Conservation (phyloP, 208 protist species). For the Strigomonas galati region DNA sequence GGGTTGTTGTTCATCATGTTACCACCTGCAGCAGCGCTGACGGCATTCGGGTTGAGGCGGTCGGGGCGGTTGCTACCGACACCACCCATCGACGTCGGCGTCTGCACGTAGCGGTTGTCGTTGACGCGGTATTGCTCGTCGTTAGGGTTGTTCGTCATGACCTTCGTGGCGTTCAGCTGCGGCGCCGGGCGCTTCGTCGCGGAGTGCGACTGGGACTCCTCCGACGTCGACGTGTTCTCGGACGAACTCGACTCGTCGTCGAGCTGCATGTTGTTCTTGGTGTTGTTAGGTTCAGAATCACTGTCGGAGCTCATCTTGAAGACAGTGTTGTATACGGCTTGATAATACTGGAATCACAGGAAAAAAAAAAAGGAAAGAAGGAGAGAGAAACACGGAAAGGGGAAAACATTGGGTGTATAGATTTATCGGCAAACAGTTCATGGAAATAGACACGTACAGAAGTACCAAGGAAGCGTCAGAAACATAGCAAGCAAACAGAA, state of each 20-base stretch:
- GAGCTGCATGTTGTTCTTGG: slow-evolving; percentile 10
- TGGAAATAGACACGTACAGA: not conserved
- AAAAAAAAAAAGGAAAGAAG: not conserved
- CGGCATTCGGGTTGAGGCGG: not conserved
- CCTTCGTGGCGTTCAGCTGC: slow-evolving; percentile 11
- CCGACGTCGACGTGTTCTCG: slow-evolving; percentile 6
- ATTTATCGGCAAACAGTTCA: not conserved
- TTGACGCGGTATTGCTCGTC: slow-evolving; percentile 44
- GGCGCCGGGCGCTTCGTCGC: slow-evolving; percentile 5
- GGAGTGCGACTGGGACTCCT: not conserved
- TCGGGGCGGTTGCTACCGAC: slow-evolving; percentile 3
- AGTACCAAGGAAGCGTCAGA: too few species aligned
- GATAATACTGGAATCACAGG: slow-evolving; percentile 4
- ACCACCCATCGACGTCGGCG: slow-evolving; percentile 17
- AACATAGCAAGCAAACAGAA: slow-evolving; percentile 5
- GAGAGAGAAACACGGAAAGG: not conserved
- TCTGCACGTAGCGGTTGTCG: slow-evolving; percentile 30
- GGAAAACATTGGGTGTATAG: too few species aligned
- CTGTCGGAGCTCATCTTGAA: slow-evolving; percentile 12
- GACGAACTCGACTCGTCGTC: slow-evolving; percentile 11
- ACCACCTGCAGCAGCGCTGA: slow-evolving; percentile 18
- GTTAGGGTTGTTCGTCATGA: slow-evolving; percentile 45
- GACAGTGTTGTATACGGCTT: slow-evolving; percentile 4
- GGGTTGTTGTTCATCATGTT: slow-evolving; percentile 78
- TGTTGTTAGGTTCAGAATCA: not conserved